Evolutionary conservation across 805 yeast species (phyloP).

Genomic region (Jamesozyma rosinii): DNA sequence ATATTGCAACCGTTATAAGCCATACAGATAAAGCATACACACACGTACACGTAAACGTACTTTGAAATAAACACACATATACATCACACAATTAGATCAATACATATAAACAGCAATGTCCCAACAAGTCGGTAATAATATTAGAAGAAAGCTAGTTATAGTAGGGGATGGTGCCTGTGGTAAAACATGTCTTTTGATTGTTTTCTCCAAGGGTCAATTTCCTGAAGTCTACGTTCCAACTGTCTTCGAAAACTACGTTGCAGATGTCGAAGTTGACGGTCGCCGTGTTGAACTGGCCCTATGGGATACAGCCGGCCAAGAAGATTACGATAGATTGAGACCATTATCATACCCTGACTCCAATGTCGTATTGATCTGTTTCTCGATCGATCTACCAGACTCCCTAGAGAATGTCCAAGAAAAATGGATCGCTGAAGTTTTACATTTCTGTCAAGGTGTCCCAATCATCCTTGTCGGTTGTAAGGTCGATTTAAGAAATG

Average conservation of each 20-base stretch:
- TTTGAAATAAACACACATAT: background rate
- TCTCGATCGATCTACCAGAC: constrained; percentile 83
- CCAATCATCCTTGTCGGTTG: constrained; percentile 90
- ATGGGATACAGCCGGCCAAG: constrained; percentile 99
- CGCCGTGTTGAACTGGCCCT: constrained; percentile 85
- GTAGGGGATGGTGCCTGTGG: constrained; percentile 98
- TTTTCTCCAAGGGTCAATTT: constrained; percentile 76
- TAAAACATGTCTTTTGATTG: constrained; percentile 83
- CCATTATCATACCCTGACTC: constrained; percentile 88
- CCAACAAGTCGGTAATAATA: constrained; percentile 27
- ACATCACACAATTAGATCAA: background rate
- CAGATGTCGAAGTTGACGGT: constrained; percentile 86
- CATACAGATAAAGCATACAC: no score
- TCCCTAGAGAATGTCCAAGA: constrained; percentile 88
- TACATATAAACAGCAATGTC: constrained; percentile 16
- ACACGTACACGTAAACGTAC: background rate
- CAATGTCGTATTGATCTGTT: constrained; percentile 82
- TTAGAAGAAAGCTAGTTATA: constrained; percentile 75
- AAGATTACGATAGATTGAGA: constrained; percentile 88
- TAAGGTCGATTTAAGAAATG: constrained; percentile 80
- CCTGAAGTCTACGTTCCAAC: constrained; percentile 94
- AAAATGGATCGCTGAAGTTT: constrained; percentile 88
- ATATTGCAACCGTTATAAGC: no score
- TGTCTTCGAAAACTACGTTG: constrained; percentile 93
- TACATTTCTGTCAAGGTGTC: constrained; percentile 88